phyloP scores from a whole-genome alignment of 2,329 filamentous ascomycete genomes.

The Aureobasidium sp. region DNA sequence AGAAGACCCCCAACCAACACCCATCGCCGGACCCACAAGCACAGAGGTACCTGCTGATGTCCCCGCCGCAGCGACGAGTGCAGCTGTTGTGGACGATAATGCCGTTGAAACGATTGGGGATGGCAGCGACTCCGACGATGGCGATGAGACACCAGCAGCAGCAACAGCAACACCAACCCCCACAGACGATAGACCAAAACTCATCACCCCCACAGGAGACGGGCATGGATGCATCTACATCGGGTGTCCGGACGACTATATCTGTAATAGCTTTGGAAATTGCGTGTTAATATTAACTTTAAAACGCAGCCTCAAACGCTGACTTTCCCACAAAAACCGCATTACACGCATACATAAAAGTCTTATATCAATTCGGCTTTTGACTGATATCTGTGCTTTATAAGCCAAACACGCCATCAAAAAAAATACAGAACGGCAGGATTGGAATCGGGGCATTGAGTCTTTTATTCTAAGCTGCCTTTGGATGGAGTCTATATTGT shows the following conservation, averaged over 20 bases:
- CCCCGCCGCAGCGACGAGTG: neutral
- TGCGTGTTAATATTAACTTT: too few relatives aligned
- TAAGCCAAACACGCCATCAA: too few relatives aligned
- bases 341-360: too few relatives aligned
- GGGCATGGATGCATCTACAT: neutral
- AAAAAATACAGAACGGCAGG: too few relatives aligned
- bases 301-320: too few relatives aligned
- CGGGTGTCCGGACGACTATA: neutral
- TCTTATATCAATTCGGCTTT: too few relatives aligned
- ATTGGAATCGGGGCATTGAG: too few relatives aligned
- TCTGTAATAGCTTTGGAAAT: neutral
- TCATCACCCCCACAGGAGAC: neutral
- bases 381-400: too few relatives aligned
- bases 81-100: neutral
- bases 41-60: neutral
- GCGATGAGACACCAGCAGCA: too few relatives aligned
- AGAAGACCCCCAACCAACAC: neutral
- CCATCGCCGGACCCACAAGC: neutral
- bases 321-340: too few relatives aligned
- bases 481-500: too few relatives aligned
- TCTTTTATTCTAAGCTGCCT: too few relatives aligned
- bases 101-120: neutral
- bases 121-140: neutral
- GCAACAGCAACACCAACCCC: neutral
- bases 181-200: neutral